Base-by-base conservation (phyloP, 345 rosid genomes). In the Euphorbia tirucalli region DNA sequence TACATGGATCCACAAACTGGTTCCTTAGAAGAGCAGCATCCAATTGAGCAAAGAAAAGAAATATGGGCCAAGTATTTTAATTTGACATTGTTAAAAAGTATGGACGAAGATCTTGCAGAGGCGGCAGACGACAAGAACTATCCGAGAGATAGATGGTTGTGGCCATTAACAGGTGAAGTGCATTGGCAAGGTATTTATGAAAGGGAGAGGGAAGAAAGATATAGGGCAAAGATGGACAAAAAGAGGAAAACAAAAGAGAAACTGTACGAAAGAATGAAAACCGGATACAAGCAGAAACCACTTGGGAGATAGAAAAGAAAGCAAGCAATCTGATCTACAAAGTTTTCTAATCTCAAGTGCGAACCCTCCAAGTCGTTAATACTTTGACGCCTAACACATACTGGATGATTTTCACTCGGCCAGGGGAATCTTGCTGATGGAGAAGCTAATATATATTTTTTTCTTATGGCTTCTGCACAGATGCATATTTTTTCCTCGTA, bases 51-150 rank as follows among this genome's bases (percentile, higher is more conserved):
- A 43, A 85, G 97, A n/a, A 86, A 81, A 68, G 96, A 84, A 56
- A 79, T 87, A 75, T 92, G 99, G 97, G 87, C 79, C 0, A 95
- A 87, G 70, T 95, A 92, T 82, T 92, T 95, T 58, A 83, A 90
- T 71, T 76, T 83, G 62, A 84, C 89, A 39, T 75, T 95, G 66
- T 79, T 95, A 61, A 95, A 95, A 85, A 87, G 85, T 65, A 95
- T 95, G 96, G 99, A 95, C 66, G 99, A 95, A 82, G 99, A 95
- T 77, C 84, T 95, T 18, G 99, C 98, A 8, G 99, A 95, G 89
- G 96, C 99, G 66, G 94, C 97, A n/a, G 97, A 95, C 61, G 99
- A 95, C 71, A 85, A 78, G 3, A 93, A 90, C 78, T 71, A 83
- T 77, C 96, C 92, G 22, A 82, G 89, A 63, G 84, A 88, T 73